These are phyloP conservation scores for Hirschioporus abietinus DNA, from an alignment of 768 basidiomycete genomes.

Conservation along the genomic window DNA sequence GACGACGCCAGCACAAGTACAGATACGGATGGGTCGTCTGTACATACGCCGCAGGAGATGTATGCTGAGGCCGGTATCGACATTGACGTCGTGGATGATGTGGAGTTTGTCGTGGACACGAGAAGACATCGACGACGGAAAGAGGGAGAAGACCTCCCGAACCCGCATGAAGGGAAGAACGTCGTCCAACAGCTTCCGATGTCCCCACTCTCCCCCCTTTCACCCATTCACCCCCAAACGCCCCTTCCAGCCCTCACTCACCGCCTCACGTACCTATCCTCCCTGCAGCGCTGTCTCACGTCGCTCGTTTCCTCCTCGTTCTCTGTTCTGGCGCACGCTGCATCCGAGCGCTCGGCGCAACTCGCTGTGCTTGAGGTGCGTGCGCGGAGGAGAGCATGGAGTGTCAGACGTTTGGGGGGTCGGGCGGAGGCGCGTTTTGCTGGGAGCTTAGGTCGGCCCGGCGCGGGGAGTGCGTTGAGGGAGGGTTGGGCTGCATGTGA, in stretches of 20 bases:
- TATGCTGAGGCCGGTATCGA: background rate
- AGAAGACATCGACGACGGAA: background rate
- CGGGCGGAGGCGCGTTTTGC: background rate
- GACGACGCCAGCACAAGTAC: conserved; percentile 16
- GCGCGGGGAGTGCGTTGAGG: background rate
- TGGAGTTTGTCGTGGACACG: background rate
- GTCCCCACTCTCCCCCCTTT: background rate
- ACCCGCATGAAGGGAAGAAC: background rate
- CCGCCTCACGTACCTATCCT: conserved; percentile 32
- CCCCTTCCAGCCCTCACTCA: conserved; percentile 24
- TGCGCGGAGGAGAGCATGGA: conserved; percentile 62
- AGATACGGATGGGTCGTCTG: conserved; percentile 44
- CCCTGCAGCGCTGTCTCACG: conserved; percentile 37
- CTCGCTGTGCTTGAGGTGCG: conserved; percentile 44
- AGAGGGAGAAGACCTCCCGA: background rate
- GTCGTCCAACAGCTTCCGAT: background rate
- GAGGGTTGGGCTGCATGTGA: background rate
- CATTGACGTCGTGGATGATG: background rate
- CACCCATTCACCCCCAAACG: conserved; percentile 6
- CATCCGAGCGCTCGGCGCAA: conserved; percentile 27
- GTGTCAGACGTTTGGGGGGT: background rate
- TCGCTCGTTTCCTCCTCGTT: conserved; percentile 21
- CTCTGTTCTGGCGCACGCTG: conserved; percentile 28
- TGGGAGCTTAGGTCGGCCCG: background rate
- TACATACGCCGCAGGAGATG: conserved; percentile 40